Conservation (phyloP, 306 rosid genomes). For the Citrullus amarus region DNA sequence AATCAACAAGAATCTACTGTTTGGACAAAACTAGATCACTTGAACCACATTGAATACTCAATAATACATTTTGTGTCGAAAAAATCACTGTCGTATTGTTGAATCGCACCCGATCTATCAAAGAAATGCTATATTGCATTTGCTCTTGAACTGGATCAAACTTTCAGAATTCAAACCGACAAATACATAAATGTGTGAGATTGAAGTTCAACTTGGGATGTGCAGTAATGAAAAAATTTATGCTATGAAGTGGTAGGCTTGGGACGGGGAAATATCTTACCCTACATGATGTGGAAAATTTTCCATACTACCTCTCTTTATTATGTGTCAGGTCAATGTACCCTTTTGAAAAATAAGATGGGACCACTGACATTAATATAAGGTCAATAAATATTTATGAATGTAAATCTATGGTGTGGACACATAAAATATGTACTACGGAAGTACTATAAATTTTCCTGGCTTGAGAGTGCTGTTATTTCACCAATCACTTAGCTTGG, state of each 20-base stretch:
- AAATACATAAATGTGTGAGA: neutral
- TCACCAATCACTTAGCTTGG: neutral
- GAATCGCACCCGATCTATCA: neutral
- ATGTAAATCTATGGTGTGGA: no score
- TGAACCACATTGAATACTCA: neutral
- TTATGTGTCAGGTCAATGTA: no score
- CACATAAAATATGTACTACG: no score
- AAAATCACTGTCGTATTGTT: neutral
- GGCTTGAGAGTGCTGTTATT: neutral
- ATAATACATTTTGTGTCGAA: neutral
- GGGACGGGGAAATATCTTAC: neutral
- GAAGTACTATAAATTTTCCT: no score
- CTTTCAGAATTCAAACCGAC: neutral
- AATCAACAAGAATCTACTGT: neutral
- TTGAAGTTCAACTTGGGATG: neutral
- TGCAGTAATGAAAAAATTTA: neutral
- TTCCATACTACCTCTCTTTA: no score
- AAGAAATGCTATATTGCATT: neutral
- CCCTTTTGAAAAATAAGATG: no score
- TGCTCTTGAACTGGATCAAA: neutral
- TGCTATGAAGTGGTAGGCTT: neutral
- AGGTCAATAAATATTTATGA: no score
- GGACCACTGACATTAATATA: no score
- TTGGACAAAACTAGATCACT: neutral
- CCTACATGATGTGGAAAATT: no score